Base-by-base conservation (phyloP, 1,284 basidiomycete genomes). In the Cutaneotrichosporon arboriforme region DNA sequence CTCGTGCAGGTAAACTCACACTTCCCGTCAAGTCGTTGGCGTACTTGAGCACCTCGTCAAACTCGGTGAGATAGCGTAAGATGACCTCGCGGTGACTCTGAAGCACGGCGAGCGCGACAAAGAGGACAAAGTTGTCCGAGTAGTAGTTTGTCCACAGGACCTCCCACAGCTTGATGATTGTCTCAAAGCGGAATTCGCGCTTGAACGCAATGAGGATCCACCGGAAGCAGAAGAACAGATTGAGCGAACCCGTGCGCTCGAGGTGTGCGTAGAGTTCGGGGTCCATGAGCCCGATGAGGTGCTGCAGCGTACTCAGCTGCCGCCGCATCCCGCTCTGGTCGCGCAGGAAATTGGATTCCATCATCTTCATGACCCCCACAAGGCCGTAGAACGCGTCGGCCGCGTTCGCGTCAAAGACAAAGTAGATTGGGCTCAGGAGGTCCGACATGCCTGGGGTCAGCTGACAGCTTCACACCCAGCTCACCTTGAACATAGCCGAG, bases 321-420 rank as follows among this genome's bases (percentile, higher is more conserved):
- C 85, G 85, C 78, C 91, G 93, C 94, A 98, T 98, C 3, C 96
- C 94, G 57, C 86, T 90, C 72, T 98, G 94, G 68, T 97, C 93
- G n/a, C 90, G 83, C 38, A 90, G 79, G 73, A 97, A 98, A 72
- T 97, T 97, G 67, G 85, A 82, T 76, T 91, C 90, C 89, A 96
- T 94, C 45, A 89, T 84, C 65, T 89, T 81, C 96, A 99, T 98
- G 52, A 96, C 81, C 57, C 87, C 84, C 18, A 89, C 90, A 68
- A 98, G 92, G 67, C 89, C 91, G 91, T 92, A 97, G 74, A 96
- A 98, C 0, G 90, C 90, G 69, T 87, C 76, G 42, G 86, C 87
- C 66, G 96, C 90, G 62, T 97, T 88, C 13, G 84, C 88, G 47
- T 83, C 85, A 79, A 90, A 87, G 7, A 94, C 88, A 26, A 96